phyloP scores from a whole-genome alignment of 1,139 yeast genomes.

The Taiozyma onychis region DNA sequence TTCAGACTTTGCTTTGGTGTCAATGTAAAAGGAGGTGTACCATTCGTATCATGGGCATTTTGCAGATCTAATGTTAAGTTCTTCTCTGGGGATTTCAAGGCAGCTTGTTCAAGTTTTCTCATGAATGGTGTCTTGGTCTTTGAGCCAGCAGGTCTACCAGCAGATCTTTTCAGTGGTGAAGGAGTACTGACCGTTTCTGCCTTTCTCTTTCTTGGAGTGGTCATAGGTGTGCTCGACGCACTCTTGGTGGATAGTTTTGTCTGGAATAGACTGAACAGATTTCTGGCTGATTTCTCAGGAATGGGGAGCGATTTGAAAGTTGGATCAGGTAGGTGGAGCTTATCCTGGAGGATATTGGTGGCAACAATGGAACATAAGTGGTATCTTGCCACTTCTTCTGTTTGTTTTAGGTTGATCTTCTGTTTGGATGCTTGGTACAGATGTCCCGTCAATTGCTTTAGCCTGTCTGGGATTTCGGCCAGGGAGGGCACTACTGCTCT shows the following conservation, averaged over 20 bases:
- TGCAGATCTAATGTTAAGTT: background rate
- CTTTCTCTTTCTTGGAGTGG: conserved; percentile 13
- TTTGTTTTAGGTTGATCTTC: conserved; percentile 41
- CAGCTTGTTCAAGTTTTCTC: conserved; percentile 14
- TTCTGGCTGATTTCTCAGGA: conserved; percentile 40
- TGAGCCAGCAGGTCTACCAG: conserved; percentile 15
- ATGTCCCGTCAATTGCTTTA: conserved; percentile 44
- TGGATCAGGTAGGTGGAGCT: conserved; percentile 42
- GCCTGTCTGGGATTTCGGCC: conserved; percentile 40
- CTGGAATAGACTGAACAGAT: conserved; percentile 12
- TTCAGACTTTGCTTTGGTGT: background rate
- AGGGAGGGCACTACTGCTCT: conserved; percentile 46
- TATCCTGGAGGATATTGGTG: conserved; percentile 42
- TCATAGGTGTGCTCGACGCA: conserved; percentile 5
- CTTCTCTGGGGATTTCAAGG: conserved; percentile 5
- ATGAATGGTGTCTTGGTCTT: conserved; percentile 11
- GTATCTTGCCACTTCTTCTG: conserved; percentile 56
- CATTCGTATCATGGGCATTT: background rate
- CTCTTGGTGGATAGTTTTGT: conserved; percentile 6
- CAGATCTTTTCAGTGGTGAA: conserved; percentile 6
- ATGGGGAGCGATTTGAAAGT: conserved; percentile 48
- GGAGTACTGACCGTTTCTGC: conserved; percentile 4
- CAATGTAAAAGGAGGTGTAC: background rate
- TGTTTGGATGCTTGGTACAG: conserved; percentile 48
- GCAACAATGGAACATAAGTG: conserved; percentile 64